Conservation (phyloP, 441 rosid species). For the Aquilaria agallochum region DNA sequence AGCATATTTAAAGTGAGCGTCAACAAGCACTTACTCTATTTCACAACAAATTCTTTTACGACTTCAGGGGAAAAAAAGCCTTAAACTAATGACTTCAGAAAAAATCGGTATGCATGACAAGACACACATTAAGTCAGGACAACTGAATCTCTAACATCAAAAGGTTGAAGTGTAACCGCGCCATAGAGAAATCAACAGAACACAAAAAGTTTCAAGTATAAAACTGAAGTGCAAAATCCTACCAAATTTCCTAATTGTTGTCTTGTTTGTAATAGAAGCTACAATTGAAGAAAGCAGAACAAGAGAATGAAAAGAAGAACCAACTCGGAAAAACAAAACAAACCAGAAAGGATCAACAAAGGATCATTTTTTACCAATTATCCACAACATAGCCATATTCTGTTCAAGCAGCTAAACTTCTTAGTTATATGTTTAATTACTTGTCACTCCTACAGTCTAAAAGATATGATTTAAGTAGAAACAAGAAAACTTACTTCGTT, state of each 20-base stretch:
- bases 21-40: neutral
- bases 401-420: neutral
- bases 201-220: too few species aligned
- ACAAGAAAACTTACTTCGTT: constrained; percentile 46
- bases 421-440: neutral
- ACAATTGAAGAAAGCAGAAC: neutral
- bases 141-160: too few species aligned
- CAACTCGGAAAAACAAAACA: too few species aligned
- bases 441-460: too few species aligned
- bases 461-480: neutral
- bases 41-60: neutral
- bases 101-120: too few species aligned
- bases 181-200: too few species aligned
- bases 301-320: neutral
- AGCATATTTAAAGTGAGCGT: neutral
- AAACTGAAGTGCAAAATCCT: too few species aligned
- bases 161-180: too few species aligned
- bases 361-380: neutral
- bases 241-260: too few species aligned
- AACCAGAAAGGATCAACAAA: too few species aligned
- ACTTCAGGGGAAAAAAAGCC: neutral
- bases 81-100: neutral
- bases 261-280: too few species aligned
- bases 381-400: neutral
- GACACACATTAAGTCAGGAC: too few species aligned